A percentile compares a stretch with the other conserved stretches of the same genome.
Conservation (phyloP, 179 eudicot species). For the Beta lomatogona region DNA sequence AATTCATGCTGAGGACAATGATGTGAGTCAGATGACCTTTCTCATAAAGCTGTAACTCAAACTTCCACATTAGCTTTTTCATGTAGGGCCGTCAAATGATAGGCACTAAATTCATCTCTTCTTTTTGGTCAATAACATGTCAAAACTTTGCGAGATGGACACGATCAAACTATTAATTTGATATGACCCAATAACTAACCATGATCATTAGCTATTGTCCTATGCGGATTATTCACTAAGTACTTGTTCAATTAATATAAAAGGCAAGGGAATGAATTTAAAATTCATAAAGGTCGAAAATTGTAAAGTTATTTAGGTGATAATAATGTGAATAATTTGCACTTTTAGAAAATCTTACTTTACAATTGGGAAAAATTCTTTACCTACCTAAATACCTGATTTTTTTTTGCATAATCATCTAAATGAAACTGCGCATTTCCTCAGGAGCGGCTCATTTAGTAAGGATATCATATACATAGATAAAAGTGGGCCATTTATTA, state of each 20-base stretch:
- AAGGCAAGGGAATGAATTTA: background rate
- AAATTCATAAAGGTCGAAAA: background rate
- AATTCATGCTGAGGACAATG: background rate
- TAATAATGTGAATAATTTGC: no score
- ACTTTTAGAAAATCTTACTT: no score
- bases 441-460: no score
- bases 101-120: background rate
- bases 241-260: background rate
- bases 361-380: no score
- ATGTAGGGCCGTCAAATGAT: constrained; percentile 25
- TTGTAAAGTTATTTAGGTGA: no score
- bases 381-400: no score
- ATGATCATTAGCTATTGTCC: background rate
- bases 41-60: background rate
- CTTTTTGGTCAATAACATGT: constrained; percentile 11
- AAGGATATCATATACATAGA: no score
- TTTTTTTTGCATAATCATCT: no score
- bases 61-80: background rate
- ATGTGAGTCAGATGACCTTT: background rate
- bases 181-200: background rate
- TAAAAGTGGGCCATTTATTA: no score
- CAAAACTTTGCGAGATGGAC: constrained; percentile 23
- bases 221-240: background rate
- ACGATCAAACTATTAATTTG: constrained; percentile 11
- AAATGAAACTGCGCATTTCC: no score